Evolutionary conservation across 108 stramenopile species (phyloP).

Genomic region (Schizochytrium sp.): DNA sequence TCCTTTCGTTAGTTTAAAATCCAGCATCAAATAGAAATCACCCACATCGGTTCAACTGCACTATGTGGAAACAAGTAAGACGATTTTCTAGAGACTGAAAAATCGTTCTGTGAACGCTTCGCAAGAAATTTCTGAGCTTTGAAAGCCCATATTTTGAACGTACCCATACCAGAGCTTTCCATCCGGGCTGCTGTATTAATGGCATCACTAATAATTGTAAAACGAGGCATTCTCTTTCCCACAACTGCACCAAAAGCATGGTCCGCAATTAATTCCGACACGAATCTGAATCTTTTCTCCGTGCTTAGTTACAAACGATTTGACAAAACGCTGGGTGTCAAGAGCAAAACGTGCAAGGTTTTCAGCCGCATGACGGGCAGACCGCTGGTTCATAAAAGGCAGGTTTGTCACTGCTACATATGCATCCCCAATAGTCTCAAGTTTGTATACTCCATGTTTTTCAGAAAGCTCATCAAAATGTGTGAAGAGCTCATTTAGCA

Average conservation of each 20-base stretch:
- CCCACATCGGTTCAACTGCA: no score
- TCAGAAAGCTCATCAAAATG: slow-evolving; percentile 68
- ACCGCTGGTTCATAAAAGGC: slow-evolving; percentile 12
- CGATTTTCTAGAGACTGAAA: no score
- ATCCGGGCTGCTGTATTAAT: slow-evolving; percentile 78
- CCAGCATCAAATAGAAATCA: neutral
- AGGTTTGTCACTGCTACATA: slow-evolving; percentile 44
- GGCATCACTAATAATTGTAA: slow-evolving; percentile 76
- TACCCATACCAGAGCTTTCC: slow-evolving; percentile 71
- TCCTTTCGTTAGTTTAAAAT: neutral
- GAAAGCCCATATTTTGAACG: neutral
- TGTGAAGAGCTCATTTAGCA: slow-evolving; percentile 78
- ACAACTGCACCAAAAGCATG: slow-evolving; percentile 76
- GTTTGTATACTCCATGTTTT: slow-evolving; percentile 72
- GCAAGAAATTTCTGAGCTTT: neutral
- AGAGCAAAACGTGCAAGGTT: slow-evolving; percentile 72
- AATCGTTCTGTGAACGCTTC: no score
- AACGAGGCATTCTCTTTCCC: slow-evolving; percentile 73
- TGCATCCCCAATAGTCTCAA: slow-evolving; percentile 79
- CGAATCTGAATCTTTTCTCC: slow-evolving; percentile 69
- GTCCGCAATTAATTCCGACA: slow-evolving; percentile 74
- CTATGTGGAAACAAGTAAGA: no score
- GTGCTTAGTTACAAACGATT: slow-evolving; percentile 60
- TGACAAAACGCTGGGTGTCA: slow-evolving; percentile 65
- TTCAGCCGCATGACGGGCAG: slow-evolving; percentile 64